These are phyloP conservation scores for Naumovozyma castellii DNA, from an alignment of 805 yeast genomes.

Conservation along the genomic window DNA sequence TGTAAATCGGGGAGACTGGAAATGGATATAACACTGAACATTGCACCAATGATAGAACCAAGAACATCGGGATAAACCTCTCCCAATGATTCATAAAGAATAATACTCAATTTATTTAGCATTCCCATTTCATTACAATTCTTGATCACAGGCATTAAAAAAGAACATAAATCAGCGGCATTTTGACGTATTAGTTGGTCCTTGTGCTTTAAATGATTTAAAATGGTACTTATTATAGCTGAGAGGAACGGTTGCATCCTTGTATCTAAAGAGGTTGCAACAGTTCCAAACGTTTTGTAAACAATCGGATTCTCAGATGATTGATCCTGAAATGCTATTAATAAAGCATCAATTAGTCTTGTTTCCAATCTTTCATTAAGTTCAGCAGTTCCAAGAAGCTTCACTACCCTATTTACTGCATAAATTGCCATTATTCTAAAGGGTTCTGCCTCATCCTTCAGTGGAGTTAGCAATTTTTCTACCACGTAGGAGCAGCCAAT, in stretches of 20 bases:
- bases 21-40: conserved; percentile 50
- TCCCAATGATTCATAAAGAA: conserved; percentile 83
- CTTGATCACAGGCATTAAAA: conserved; percentile 57
- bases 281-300: conserved; percentile 54
- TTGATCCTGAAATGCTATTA: conserved; percentile 77
- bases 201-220: conserved; percentile 66
- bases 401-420: conserved; percentile 49
- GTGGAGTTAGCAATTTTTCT: conserved; percentile 43
- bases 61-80: conserved; percentile 91
- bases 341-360: conserved; percentile 66
- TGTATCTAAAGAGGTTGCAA: conserved; percentile 50
- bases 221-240: conserved; percentile 58
- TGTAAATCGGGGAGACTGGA: conserved; percentile 53
- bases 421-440: conserved; percentile 72
- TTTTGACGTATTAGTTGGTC: conserved; percentile 67
- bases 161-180: conserved; percentile 67
- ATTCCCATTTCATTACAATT: conserved; percentile 55
- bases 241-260: conserved; percentile 65
- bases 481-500: conserved; percentile 57
- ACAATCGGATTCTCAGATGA: conserved; percentile 45
- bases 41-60: conserved; percentile 72
- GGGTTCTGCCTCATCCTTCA: conserved; percentile 79
- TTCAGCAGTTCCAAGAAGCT: conserved; percentile 45
- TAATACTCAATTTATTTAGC: conserved; percentile 58
- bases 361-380: conserved; percentile 54